Conservation (phyloP, 768 basidiomycete genomes). For the Phlegmacium glaucopus region DNA sequence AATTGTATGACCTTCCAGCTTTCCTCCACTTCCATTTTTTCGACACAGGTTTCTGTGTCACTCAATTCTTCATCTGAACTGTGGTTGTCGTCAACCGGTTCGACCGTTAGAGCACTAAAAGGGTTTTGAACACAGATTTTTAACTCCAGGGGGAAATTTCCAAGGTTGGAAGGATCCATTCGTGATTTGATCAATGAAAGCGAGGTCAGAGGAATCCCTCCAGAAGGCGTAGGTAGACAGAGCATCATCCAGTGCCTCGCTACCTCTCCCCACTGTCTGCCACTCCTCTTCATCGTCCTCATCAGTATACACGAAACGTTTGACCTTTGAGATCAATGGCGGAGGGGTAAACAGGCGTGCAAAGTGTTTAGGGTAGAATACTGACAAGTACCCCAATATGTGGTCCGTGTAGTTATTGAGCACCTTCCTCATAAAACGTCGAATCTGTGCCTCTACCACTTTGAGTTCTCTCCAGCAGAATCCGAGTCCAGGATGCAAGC, state of each 20-base stretch:
- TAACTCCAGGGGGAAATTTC: too few relatives aligned
- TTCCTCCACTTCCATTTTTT: too few relatives aligned
- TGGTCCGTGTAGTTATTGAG: constrained; percentile 30
- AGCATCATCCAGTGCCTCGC: too few relatives aligned
- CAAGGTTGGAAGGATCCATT: constrained; percentile 3
- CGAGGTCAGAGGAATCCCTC: constrained; percentile 43
- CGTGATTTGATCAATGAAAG: constrained; percentile 34
- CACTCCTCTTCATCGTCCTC: constrained; percentile 12
- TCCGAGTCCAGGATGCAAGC: constrained; percentile 32
- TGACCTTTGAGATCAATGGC: constrained; percentile 37
- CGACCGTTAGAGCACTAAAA: too few relatives aligned
- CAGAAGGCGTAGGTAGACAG: constrained; percentile 48
- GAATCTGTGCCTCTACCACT: constrained; percentile 42
- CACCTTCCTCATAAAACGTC: constrained; percentile 40
- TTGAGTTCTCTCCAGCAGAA: constrained; percentile 36
- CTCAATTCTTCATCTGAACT: too few relatives aligned
- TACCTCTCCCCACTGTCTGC: too few relatives aligned
- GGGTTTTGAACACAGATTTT: too few relatives aligned
- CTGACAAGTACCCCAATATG: constrained; percentile 38
- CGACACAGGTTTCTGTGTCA: too few relatives aligned
- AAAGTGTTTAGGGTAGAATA: constrained; percentile 47
- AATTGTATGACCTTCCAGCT: too few relatives aligned
- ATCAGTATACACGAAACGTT: neutral
- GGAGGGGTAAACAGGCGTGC: constrained; percentile 42
- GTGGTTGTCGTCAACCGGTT: too few relatives aligned